These are phyloP conservation scores for Solanum bukasovii DNA, from an alignment of 257 asterid genomes.

Conservation along the genomic window DNA sequence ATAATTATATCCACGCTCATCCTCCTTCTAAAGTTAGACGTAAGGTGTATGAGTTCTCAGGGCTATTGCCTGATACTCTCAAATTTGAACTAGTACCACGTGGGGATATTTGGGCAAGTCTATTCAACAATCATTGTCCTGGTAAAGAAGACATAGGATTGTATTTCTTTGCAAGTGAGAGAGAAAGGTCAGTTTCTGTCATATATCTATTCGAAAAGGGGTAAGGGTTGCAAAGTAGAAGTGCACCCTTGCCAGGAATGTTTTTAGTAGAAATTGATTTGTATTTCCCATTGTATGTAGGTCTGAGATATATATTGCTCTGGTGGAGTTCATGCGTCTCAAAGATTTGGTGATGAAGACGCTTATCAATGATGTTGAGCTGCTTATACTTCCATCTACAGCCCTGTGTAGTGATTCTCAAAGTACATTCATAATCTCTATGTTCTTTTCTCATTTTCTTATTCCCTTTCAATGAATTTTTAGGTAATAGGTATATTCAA, in stretches of 20 bases:
- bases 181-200: slow-evolving; percentile 29
- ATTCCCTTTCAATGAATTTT: background rate
- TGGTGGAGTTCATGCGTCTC: slow-evolving; percentile 28
- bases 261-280: background rate
- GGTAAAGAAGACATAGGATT: slow-evolving; percentile 42
- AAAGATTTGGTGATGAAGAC: slow-evolving; percentile 36
- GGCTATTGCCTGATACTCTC: slow-evolving; percentile 47
- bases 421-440: slow-evolving; percentile 18
- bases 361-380: slow-evolving; percentile 40
- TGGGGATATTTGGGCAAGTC: slow-evolving; percentile 16
- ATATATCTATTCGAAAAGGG: background rate
- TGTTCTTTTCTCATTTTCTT: background rate
- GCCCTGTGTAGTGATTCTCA: slow-evolving; percentile 36
- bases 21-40: slow-evolving; percentile 37
- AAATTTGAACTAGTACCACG: slow-evolving; percentile 36
- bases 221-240: background rate
- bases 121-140: slow-evolving; percentile 29
- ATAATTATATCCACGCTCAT: slow-evolving; percentile 34
- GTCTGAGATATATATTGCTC: slow-evolving; percentile 21
- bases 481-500: background rate
- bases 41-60: slow-evolving; percentile 43
- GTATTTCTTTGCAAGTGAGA: slow-evolving; percentile 45
- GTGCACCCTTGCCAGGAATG: background rate
- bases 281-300: slow-evolving; percentile 13
- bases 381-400: slow-evolving; percentile 54